These are phyloP conservation scores for Talaromyces ruber DNA, from an alignment of 495 filamentous ascomycete species.

Conservation along the genomic window DNA sequence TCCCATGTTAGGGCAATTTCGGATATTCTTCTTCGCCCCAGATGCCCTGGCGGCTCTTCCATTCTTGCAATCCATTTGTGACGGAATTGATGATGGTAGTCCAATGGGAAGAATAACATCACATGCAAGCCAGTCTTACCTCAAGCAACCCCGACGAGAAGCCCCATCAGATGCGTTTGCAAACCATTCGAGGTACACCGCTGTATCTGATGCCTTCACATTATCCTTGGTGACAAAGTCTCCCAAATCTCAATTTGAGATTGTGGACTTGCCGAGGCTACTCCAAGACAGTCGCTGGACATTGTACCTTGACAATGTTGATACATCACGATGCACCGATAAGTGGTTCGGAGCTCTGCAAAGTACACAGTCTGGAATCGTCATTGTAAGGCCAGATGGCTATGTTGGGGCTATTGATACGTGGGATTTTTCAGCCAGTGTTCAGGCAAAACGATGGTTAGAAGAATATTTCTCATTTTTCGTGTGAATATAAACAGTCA, in stretches of 20 bases:
- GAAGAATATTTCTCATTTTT: constrained; percentile 45
- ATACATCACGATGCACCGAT: constrained; percentile 42
- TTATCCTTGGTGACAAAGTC: constrained; percentile 50
- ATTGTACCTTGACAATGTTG: constrained; percentile 55
- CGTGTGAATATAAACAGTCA: not conserved
- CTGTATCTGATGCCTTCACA: constrained; percentile 50
- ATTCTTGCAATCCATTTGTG: constrained; percentile 48
- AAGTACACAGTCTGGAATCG: constrained; percentile 43
- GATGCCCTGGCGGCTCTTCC: constrained; percentile 39
- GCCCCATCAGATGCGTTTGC: constrained; percentile 47
- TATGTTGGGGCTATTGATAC: constrained; percentile 53
- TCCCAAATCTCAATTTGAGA: constrained; percentile 46
- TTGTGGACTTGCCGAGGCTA: constrained; percentile 48
- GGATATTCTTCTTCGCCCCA: constrained; percentile 55
- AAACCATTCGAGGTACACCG: constrained; percentile 51
- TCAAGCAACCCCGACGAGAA: constrained; percentile 36
- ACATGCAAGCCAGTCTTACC: constrained; percentile 43
- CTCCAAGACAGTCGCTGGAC: constrained; percentile 58
- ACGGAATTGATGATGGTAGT: constrained; percentile 31
- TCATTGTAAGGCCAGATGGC: constrained; percentile 59
- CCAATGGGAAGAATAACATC: constrained; percentile 37
- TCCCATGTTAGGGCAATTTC: constrained; percentile 61
- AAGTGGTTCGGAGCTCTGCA: constrained; percentile 55
- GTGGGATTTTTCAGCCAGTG: constrained; percentile 39
- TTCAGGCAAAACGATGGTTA: constrained; percentile 43